Conservation (phyloP, 2,329 filamentous ascomycete species). For the Corinectria fuckeliana region DNA sequence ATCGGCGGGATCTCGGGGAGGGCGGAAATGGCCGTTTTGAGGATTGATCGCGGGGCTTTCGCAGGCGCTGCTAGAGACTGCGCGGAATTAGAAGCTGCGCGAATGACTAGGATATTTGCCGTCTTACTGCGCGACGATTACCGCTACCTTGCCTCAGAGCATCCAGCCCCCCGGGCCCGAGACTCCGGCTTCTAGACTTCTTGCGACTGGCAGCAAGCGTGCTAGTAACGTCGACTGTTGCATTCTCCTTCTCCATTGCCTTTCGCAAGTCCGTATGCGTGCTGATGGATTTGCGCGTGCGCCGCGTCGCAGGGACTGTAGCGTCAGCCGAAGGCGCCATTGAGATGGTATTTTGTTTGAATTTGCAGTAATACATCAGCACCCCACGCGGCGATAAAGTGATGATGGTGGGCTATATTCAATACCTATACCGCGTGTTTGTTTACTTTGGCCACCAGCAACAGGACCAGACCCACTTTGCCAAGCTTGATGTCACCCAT, state of each 20-base stretch:
- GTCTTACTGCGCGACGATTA: conserved; percentile 78
- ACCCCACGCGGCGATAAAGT: conserved; percentile 34
- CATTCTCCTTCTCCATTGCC: conserved; percentile 77
- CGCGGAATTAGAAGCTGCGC: conserved; percentile 23
- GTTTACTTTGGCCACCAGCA: conserved; percentile 46
- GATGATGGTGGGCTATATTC: conserved; percentile 30
- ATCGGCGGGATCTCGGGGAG: conserved; percentile 70
- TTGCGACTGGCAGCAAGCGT: conserved; percentile 59
- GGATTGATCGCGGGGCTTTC: conserved; percentile 69
- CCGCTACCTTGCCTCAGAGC: conserved; percentile 76
- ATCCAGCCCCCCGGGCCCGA: conserved; percentile 90
- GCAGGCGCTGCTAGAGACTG: conserved; percentile 63
- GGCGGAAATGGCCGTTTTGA: conserved; percentile 79
- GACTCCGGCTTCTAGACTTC: conserved; percentile 92
- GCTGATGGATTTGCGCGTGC: conserved; percentile 76
- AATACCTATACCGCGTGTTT: conserved; percentile 42
- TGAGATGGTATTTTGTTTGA: conserved; percentile 28
- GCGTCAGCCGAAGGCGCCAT: conserved; percentile 47
- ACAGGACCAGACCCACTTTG: conserved; percentile 33
- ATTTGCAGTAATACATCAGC: conserved; percentile 23
- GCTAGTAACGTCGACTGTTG: conserved; percentile 69
- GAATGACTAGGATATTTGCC: conserved; percentile 5
- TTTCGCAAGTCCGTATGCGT: conserved; percentile 59
- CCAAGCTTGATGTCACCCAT: conserved; percentile 17
- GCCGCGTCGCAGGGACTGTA: conserved; percentile 62